phyloP scores from a whole-genome alignment of 2,329 filamentous ascomycete species.

The Cercospora sp. region DNA sequence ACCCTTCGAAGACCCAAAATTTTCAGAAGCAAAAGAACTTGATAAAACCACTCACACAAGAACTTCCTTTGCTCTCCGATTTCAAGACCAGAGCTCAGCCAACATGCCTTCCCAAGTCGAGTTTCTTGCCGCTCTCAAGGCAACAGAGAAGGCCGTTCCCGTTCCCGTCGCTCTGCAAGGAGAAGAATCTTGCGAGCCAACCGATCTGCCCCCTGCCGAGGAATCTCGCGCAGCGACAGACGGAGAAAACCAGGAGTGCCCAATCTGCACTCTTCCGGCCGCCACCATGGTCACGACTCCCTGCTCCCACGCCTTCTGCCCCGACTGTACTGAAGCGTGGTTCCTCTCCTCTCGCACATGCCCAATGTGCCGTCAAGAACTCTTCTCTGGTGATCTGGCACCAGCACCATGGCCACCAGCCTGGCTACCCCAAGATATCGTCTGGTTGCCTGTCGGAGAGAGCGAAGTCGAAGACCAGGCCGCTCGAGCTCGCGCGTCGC shows the following conservation, averaged over 20 bases:
- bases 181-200: background rate
- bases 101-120: background rate
- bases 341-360: background rate
- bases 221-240: background rate
- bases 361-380: background rate
- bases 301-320: background rate
- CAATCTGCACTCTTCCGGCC: background rate
- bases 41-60: background rate
- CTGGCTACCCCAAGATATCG: background rate
- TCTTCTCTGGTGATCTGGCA: background rate
- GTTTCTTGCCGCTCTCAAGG: background rate
- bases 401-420: background rate
- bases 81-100: background rate
- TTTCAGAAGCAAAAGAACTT: background rate
- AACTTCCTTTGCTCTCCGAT: background rate
- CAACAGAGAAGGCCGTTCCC: background rate
- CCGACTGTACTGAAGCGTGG: background rate
- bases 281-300: background rate
- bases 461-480: background rate
- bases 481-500: background rate
- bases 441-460: background rate
- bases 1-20: background rate
- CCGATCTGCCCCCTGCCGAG: background rate
- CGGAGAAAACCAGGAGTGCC: background rate
- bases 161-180: background rate